Conservation (phyloP, 768 basidiomycete species). For the Daedaleopsis sinensis region DNA sequence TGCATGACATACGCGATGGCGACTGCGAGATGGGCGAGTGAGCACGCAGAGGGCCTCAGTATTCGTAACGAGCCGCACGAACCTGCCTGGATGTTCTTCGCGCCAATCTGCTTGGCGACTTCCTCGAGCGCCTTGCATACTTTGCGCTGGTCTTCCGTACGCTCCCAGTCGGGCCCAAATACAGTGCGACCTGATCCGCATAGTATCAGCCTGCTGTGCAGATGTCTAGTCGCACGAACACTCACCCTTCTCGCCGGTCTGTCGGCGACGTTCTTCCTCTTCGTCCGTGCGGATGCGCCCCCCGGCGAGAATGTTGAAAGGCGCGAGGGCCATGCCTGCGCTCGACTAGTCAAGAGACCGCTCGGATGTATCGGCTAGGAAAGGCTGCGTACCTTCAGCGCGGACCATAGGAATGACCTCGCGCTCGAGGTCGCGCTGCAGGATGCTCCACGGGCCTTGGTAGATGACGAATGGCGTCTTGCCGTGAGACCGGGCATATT, state of each 20-base stretch:
- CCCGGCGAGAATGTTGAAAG: conserved; percentile 25
- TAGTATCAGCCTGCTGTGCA: neutral
- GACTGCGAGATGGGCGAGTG: conserved; percentile 17
- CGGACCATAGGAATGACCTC: conserved; percentile 43
- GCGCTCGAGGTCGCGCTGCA: conserved; percentile 41
- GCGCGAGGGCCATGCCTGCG: conserved; percentile 24
- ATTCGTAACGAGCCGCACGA: conserved; percentile 3
- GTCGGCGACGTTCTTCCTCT: conserved; percentile 24
- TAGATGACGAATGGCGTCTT: conserved; percentile 40
- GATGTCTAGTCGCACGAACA: neutral
- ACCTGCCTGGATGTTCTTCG: conserved; percentile 6
- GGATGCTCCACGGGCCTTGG: conserved; percentile 39
- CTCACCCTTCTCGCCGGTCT: conserved; percentile 30
- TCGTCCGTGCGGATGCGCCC: conserved; percentile 27
- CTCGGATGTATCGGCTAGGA: too few species aligned
- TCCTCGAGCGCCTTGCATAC: conserved; percentile 48
- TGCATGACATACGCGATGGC: conserved; percentile 34
- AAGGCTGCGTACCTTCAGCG: conserved; percentile 25
- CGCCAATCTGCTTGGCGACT: conserved; percentile 51
- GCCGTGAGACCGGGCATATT: conserved; percentile 41
- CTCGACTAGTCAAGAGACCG: too few species aligned
- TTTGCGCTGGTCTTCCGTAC: conserved; percentile 45
- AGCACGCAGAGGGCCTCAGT: too few species aligned
- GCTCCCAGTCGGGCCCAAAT: conserved; percentile 37
- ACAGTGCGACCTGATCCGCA: too few species aligned